Percentiles rank a stretch among this genome's conserved stretches.
Conservation (phyloP, 2,329 filamentous ascomycete genomes). For the Monosporascus ibericus region DNA sequence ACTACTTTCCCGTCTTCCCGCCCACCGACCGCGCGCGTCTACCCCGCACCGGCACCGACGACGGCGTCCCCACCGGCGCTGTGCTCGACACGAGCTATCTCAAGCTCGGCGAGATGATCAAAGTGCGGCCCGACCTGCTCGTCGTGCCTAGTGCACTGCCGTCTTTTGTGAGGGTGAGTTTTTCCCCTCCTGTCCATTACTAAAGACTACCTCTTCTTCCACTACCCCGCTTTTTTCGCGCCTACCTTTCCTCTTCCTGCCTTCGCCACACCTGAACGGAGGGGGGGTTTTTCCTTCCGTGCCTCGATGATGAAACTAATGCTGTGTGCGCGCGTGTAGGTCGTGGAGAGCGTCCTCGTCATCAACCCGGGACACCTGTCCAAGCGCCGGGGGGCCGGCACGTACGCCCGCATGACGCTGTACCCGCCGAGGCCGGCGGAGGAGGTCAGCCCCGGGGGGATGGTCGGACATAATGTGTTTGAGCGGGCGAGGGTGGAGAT, state of each 20-base stretch:
- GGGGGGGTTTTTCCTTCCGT: background rate
- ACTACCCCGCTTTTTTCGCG: too few relatives aligned
- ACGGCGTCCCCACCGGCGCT: slow-evolving; percentile 61
- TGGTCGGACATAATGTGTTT: slow-evolving; percentile 70
- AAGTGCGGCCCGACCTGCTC: slow-evolving; percentile 77
- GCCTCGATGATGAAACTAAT: background rate
- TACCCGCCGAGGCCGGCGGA: slow-evolving; percentile 57
- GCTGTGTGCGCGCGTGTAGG: slow-evolving; percentile 42
- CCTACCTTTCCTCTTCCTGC: too few relatives aligned
- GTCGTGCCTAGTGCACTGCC: slow-evolving; percentile 76
- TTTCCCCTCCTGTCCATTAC: background rate
- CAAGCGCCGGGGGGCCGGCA: slow-evolving; percentile 78
- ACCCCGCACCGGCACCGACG: slow-evolving; percentile 56
- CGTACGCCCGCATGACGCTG: slow-evolving; percentile 74
- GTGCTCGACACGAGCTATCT: slow-evolving; percentile 78
- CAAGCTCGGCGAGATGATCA: slow-evolving; percentile 86
- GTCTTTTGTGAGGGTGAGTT: slow-evolving; percentile 76
- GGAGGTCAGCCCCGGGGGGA: slow-evolving; percentile 45
- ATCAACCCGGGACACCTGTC: slow-evolving; percentile 88
- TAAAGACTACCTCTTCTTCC: too few relatives aligned
- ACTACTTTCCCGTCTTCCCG: slow-evolving; percentile 87
- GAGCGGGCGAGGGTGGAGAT: slow-evolving; percentile 84
- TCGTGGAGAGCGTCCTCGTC: slow-evolving; percentile 81
- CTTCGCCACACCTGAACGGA: background rate
- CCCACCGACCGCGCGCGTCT: slow-evolving; percentile 63